Conservation (phyloP, 2,329 filamentous ascomycete species). For the Penicillium psychrosexuale region DNA sequence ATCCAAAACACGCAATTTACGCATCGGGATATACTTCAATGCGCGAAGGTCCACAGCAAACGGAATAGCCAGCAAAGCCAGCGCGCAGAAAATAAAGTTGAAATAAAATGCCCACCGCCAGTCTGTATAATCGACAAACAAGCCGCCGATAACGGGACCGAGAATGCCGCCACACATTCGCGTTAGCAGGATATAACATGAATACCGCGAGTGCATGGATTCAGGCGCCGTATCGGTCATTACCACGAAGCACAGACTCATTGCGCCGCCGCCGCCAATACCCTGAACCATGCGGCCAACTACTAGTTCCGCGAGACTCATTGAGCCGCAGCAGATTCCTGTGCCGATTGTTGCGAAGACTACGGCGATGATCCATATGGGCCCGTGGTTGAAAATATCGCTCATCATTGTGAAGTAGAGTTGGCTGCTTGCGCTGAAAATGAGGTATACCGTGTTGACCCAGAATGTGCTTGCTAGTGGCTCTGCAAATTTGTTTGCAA, state of each 20-base stretch:
- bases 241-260: constrained; percentile 43
- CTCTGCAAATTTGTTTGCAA: constrained; percentile 37
- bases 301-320: constrained; percentile 39
- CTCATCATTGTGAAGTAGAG: constrained; percentile 31
- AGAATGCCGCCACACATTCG: constrained; percentile 33
- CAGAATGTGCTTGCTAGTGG: constrained; percentile 46
- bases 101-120: constrained; percentile 33
- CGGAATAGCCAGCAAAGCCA: constrained; percentile 30
- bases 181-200: constrained; percentile 31
- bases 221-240: constrained; percentile 43
- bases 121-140: constrained; percentile 25
- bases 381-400: constrained; percentile 47
- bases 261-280: constrained; percentile 47
- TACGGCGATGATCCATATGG: constrained; percentile 44
- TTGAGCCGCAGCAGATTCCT: constrained; percentile 42
- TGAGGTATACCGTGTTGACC: constrained; percentile 50
- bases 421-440: constrained; percentile 33
- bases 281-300: constrained; percentile 47
- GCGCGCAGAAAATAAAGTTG: constrained; percentile 32
- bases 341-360: constrained; percentile 49
- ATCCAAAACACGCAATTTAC: constrained; percentile 34
- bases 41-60: constrained; percentile 30
- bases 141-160: constrained; percentile 27
- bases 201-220: constrained; percentile 32
- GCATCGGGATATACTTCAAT: constrained; percentile 21